A percentile compares a stretch with the other conserved stretches of the same genome.
These are phyloP conservation scores for Phlebopus sp. DNA, from an alignment of 1,284 basidiomycete genomes.

Conservation along the genomic window DNA sequence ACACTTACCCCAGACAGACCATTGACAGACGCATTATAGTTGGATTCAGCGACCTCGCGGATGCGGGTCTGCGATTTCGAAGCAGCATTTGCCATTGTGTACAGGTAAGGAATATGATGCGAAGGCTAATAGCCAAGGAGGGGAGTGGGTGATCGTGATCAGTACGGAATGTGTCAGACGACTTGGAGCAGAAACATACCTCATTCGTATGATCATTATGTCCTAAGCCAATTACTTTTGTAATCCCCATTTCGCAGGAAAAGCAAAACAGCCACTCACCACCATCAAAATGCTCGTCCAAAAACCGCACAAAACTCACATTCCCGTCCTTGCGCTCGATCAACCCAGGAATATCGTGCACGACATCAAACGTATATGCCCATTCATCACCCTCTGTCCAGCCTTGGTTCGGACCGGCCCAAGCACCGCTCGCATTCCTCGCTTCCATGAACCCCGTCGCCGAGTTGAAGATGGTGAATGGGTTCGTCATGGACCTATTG, in stretches of 20 bases:
- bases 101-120: constrained; percentile 83
- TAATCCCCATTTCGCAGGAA: background rate
- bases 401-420: constrained; percentile 67
- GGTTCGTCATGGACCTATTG: constrained; percentile 52
- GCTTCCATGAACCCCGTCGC: constrained; percentile 82
- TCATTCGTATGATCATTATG: constrained; percentile 86
- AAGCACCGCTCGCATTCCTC: constrained; percentile 62
- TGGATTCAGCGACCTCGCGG: constrained; percentile 55
- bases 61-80: constrained; percentile 71
- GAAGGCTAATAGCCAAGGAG: constrained; percentile 59
- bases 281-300: constrained; percentile 77
- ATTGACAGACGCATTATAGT: constrained; percentile 68
- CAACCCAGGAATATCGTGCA: constrained; percentile 67
- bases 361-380: constrained; percentile 79
- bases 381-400: constrained; percentile 87
- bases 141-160: constrained; percentile 7
- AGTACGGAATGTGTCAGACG: background rate
- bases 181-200: constrained; percentile 36
- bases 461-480: constrained; percentile 69
- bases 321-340: constrained; percentile 67
- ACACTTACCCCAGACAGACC: constrained; percentile 64
- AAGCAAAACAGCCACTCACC: constrained; percentile 30
- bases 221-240: constrained; percentile 35
- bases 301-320: constrained; percentile 57
- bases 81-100: constrained; percentile 67